These are phyloP conservation scores for Arxiozyma bovina DNA, from an alignment of 1,139 yeast species.

Conservation along the genomic window DNA sequence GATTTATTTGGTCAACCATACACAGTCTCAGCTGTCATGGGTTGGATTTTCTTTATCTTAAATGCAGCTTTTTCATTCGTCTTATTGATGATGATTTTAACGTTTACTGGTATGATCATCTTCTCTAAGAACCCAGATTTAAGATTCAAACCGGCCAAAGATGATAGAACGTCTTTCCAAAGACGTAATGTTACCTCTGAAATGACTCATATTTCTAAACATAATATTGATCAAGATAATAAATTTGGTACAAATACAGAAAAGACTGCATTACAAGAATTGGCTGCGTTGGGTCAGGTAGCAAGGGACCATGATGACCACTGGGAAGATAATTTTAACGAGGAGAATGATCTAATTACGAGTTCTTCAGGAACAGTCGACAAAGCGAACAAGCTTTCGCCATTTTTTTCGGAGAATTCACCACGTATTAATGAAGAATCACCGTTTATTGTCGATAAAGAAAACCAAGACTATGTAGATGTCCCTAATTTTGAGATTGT, in stretches of 20 bases:
- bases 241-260: conserved; percentile 19
- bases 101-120: conserved; percentile 47
- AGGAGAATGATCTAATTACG: background rate
- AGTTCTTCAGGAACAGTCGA: background rate
- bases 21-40: conserved; percentile 67
- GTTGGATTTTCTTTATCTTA: conserved; percentile 67
- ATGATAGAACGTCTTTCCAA: conserved; percentile 78
- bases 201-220: background rate
- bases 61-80: conserved; percentile 71
- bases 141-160: conserved; percentile 72
- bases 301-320: conserved; percentile 63
- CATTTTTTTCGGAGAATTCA: background rate
- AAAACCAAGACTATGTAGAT: background rate
- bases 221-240: background rate
- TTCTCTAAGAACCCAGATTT: conserved; percentile 74
- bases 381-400: background rate
- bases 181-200: conserved; percentile 31
- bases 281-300: conserved; percentile 35
- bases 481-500: background rate
- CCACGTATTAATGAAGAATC: background rate
- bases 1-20: conserved; percentile 62
- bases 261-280: conserved; percentile 41
- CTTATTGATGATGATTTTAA: conserved; percentile 51
- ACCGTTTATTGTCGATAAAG: background rate
- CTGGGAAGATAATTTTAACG: conserved; percentile 47